Evolutionary conservation across 768 basidiomycete species (phyloP).

Genomic region (Leccinellum rugosiceps): DNA sequence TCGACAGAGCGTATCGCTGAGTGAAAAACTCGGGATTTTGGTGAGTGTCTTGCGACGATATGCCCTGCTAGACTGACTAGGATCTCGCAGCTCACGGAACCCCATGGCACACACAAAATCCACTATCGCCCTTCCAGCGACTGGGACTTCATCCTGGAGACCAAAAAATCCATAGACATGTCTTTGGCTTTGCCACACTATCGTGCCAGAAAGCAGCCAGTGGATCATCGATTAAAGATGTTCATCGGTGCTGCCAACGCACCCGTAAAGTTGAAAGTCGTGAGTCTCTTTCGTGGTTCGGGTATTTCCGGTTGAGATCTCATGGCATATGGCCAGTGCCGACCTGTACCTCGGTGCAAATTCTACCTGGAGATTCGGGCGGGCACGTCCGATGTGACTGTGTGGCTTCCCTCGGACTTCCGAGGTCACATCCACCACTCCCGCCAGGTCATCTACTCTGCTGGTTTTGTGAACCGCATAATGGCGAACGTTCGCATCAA

Average conservation of each 20-base stretch:
- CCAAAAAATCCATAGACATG: conserved; percentile 53
- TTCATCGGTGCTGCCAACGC: conserved; percentile 50
- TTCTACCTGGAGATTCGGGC: conserved; percentile 66
- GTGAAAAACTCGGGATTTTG: conserved; percentile 14
- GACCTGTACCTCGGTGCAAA: conserved; percentile 48
- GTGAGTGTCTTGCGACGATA: conserved; percentile 5
- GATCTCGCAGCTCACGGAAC: conserved; percentile 25
- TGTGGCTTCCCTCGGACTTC: conserved; percentile 82
- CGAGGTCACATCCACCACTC: conserved; percentile 59
- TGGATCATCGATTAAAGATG: conserved; percentile 71
- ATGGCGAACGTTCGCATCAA: conserved; percentile 50
- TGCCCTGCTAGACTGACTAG: neutral
- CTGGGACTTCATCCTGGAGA: conserved; percentile 67
- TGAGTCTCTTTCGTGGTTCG: conserved; percentile 38
- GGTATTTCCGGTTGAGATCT: neutral
- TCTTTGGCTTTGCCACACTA: conserved; percentile 75
- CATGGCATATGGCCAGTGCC: conserved; percentile 43
- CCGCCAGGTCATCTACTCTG: conserved; percentile 55
- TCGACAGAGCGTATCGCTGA: conserved; percentile 23
- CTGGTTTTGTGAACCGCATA: conserved; percentile 72
- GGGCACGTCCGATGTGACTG: conserved; percentile 63
- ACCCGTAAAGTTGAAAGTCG: conserved; percentile 69
- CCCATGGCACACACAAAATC: conserved; percentile 56
- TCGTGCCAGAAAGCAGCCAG: conserved; percentile 69
- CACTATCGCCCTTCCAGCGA: conserved; percentile 58